Percentiles rank a stretch among this genome's conserved stretches.
phyloP scores from a whole-genome alignment of 106 monocot species.

The Acorus calamus region DNA sequence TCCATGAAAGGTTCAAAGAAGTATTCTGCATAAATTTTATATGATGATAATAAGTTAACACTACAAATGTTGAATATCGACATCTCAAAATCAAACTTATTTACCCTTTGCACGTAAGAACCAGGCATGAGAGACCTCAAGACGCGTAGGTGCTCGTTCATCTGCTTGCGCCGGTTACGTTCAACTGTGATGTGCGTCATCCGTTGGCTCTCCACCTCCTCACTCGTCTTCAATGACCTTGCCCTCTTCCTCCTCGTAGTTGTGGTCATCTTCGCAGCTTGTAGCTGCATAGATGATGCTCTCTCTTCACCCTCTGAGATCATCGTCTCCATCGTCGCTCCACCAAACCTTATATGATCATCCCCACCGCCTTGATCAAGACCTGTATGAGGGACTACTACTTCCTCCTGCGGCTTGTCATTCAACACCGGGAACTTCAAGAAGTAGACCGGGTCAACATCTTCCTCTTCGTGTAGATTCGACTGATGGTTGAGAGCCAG shows the following conservation, averaged over 20 bases:
- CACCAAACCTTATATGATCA: not conserved
- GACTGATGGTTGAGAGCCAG: constrained; percentile 23
- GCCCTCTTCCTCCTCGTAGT: constrained; percentile 34
- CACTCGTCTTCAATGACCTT: constrained; percentile 58
- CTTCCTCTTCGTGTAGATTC: constrained; percentile 25
- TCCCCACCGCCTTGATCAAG: not conserved
- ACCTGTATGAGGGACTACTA: too few relatives aligned
- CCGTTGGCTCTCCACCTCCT: constrained; percentile 83
- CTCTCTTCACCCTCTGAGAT: constrained; percentile 5
- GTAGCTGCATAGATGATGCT: too few relatives aligned
- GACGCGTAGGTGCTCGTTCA: constrained; percentile 74
- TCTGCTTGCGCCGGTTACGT: constrained; percentile 69
- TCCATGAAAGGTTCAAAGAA: too few relatives aligned
- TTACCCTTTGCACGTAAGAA: constrained; percentile 84
- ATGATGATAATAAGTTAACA: too few relatives aligned
- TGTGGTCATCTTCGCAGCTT: not conserved
- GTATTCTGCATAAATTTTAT: too few relatives aligned
- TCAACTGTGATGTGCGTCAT: constrained; percentile 97
- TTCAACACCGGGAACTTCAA: constrained; percentile 20
- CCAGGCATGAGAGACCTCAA: constrained; percentile 75
- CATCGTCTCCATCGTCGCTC: constrained; percentile 1
- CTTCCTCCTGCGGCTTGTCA: constrained; percentile 1
- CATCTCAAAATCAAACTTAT: too few relatives aligned
- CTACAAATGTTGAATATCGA: too few relatives aligned
- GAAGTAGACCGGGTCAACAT: too few relatives aligned